Conservation (phyloP, 768 basidiomycete species). For the Vararia minispora region DNA sequence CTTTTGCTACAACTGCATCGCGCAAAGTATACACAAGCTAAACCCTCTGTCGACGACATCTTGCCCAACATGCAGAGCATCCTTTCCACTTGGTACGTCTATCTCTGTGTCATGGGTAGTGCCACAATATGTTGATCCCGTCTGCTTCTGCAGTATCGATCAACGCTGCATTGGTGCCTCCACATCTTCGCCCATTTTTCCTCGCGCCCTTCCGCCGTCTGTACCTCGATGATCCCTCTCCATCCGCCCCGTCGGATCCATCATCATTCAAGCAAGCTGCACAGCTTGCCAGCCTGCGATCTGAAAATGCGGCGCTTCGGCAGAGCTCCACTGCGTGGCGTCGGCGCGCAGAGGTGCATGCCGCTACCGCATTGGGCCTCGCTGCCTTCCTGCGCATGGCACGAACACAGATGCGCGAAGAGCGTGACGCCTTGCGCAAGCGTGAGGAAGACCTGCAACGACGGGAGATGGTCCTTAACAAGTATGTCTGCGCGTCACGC, state of each 20-base stretch:
- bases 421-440: constrained; percentile 3
- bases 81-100: background rate
- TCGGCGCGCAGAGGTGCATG: constrained; percentile 8
- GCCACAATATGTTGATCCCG: background rate
- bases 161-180: constrained; percentile 5
- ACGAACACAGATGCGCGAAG: constrained; percentile 3
- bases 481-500: too few relatives aligned
- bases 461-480: too few relatives aligned
- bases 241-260: background rate
- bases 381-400: constrained; percentile 2
- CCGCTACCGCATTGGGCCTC: constrained; percentile 3
- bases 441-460: background rate
- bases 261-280: background rate
- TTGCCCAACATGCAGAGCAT: background rate
- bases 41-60: background rate
- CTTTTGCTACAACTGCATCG: constrained; percentile 1
- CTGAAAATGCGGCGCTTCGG: constrained; percentile 8
- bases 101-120: background rate
- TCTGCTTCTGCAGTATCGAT: constrained; percentile 2
- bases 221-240: constrained; percentile 5
- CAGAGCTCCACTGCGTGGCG: constrained; percentile 9
- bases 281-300: constrained; percentile 3
- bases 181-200: constrained; percentile 10
- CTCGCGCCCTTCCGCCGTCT: constrained; percentile 11
- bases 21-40: background rate